Evolutionary conservation across 2,329 filamentous ascomycete genomes (phyloP).

Genomic region (Calonectria naviculata): DNA sequence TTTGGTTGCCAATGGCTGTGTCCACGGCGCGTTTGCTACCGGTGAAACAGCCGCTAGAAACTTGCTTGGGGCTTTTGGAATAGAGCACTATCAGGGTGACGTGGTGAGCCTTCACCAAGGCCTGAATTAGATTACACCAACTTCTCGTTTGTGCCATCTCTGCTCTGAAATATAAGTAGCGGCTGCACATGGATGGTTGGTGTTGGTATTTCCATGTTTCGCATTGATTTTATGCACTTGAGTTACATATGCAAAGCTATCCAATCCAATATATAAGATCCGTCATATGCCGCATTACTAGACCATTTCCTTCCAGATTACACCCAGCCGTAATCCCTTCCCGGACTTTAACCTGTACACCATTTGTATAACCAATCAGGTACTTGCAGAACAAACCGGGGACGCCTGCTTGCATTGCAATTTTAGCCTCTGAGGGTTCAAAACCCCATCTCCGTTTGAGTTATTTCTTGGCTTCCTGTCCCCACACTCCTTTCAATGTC

Average conservation of each 20-base stretch:
- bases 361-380: no score
- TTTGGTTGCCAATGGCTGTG: conserved; percentile 13
- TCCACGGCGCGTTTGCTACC: conserved; percentile 18
- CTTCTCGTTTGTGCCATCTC: background rate
- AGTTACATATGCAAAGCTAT: background rate
- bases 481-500: no score
- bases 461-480: no score
- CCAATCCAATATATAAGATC: no score
- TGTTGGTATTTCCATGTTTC: background rate
- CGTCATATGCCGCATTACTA: no score
- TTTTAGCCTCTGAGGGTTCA: no score
- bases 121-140: background rate
- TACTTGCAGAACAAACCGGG: no score
- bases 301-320: no score
- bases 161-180: background rate
- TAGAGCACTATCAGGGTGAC: conserved; percentile 10
- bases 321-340: no score
- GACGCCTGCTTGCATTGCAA: no score
- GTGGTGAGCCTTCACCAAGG: conserved; percentile 1
- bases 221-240: background rate
- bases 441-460: no score
- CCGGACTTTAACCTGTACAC: no score
- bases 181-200: background rate
- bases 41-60: conserved; percentile 18
- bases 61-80: conserved; percentile 9